Evolutionary conservation across 2,329 filamentous ascomycete genomes (phyloP).

Genomic region (Boeremia lycopersici): DNA sequence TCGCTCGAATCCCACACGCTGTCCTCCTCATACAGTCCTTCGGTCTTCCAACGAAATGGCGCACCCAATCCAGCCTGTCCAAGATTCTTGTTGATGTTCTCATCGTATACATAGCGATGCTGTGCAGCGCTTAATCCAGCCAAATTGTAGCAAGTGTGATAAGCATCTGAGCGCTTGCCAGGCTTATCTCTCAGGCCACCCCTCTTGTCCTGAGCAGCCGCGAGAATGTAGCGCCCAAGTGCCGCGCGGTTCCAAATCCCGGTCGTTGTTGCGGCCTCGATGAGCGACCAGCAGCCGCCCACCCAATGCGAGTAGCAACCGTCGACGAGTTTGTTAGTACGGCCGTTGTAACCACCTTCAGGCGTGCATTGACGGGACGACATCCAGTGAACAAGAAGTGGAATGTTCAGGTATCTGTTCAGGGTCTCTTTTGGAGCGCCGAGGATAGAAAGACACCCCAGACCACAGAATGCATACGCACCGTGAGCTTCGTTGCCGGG

Average conservation of each 20-base stretch:
- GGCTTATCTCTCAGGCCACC: constrained; percentile 95
- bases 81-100: constrained; percentile 40
- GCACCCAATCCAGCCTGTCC: constrained; percentile 41
- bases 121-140: constrained; percentile 84
- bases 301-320: constrained; percentile 99
- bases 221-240: constrained; percentile 85
- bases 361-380: constrained; percentile 87
- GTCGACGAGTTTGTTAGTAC: constrained; percentile 97
- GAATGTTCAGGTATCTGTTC: constrained; percentile 76
- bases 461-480: constrained; percentile 92
- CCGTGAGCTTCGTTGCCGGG: constrained; percentile 93
- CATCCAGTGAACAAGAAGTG: constrained; percentile 82
- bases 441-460: constrained; percentile 86
- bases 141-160: constrained; percentile 92
- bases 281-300: constrained; percentile 88
- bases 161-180: constrained; percentile 82
- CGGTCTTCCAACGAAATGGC: constrained; percentile 53
- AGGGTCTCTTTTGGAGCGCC: constrained; percentile 78
- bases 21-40: constrained; percentile 55
- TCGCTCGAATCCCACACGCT: constrained; percentile 72
- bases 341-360: constrained; percentile 89
- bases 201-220: constrained; percentile 79
- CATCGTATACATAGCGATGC: constrained; percentile 62
- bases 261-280: constrained; percentile 72
- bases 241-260: constrained; percentile 79